These are phyloP conservation scores for Hyaloscypha bicolor DNA, from an alignment of 495 filamentous ascomycete species.

Conservation along the genomic window DNA sequence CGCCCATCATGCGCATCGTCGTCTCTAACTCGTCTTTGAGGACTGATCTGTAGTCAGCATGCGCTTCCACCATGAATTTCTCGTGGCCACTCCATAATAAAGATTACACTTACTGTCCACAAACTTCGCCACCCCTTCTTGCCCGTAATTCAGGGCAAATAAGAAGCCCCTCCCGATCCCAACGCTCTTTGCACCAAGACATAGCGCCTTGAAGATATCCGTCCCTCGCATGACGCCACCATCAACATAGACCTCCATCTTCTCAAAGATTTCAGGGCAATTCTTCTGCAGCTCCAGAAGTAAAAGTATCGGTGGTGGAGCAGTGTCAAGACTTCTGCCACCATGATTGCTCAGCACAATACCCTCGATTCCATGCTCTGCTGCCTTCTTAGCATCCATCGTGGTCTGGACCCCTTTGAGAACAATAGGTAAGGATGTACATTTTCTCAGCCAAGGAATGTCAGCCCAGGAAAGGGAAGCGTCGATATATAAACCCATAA, in stretches of 20 bases:
- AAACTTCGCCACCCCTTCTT: constrained; percentile 70
- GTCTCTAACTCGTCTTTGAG: constrained; percentile 77
- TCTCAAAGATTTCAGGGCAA: constrained; percentile 61
- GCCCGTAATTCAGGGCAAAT: constrained; percentile 69
- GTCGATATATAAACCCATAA: constrained; percentile 76
- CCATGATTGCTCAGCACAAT: constrained; percentile 72
- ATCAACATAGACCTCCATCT: constrained; percentile 67
- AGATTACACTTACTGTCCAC: constrained; percentile 53
- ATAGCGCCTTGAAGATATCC: constrained; percentile 72
- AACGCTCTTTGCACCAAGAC: constrained; percentile 64
- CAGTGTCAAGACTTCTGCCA: constrained; percentile 66
- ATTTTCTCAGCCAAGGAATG: constrained; percentile 54
- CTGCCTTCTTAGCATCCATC: constrained; percentile 59
- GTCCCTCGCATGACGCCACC: constrained; percentile 65
- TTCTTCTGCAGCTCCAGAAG: constrained; percentile 65
- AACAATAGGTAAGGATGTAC: constrained; percentile 52
- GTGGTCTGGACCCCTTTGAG: constrained; percentile 68
- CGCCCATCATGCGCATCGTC: constrained; percentile 76
- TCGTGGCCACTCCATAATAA: background rate
- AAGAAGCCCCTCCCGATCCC: constrained; percentile 66
- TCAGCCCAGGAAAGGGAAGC: constrained; percentile 76
- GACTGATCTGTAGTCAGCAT: constrained; percentile 44
- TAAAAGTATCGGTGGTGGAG: constrained; percentile 60
- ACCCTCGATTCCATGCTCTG: constrained; percentile 57
- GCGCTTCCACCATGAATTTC: background rate